phyloP scores from a whole-genome alignment of 75 land plant species.

The Pseudotsuga menziesii region DNA sequence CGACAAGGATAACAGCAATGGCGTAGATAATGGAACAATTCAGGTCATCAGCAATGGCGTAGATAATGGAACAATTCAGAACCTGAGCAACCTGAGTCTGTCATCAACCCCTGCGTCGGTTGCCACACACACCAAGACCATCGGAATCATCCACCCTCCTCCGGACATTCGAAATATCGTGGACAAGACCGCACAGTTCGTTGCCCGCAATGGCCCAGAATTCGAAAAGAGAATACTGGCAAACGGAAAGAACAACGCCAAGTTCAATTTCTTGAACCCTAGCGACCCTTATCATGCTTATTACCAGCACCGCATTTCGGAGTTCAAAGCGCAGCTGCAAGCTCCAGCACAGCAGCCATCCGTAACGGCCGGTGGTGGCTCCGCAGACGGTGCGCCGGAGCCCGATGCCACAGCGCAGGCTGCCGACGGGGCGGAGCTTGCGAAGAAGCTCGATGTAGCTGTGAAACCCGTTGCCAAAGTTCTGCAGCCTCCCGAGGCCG shows the following conservation, averaged over 20 bases:
- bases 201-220: conserved; percentile 95
- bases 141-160: conserved; percentile 98
- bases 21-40: too few relatives aligned
- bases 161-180: conserved; percentile 91
- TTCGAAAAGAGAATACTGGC: conserved; percentile 90
- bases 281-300: conserved; percentile 95
- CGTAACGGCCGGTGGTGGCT: conserved; percentile 10
- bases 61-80: too few relatives aligned
- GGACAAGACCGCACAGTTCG: conserved; percentile 92
- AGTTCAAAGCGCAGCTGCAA: conserved; percentile 58
- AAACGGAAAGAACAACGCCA: conserved; percentile 76
- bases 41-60: too few relatives aligned
- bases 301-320: conserved; percentile 84
- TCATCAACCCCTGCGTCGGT: conserved; percentile 22
- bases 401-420: conserved; percentile 19
- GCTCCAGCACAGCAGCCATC: conserved; percentile 28
- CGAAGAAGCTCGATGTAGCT: not conserved
- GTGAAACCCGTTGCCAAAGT: conserved; percentile 47
- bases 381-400: conserved; percentile 10
- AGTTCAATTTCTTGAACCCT: conserved; percentile 80
- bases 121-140: conserved; percentile 82
- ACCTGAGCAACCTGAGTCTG: too few relatives aligned
- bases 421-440: conserved; percentile 23
- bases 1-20: too few relatives aligned
- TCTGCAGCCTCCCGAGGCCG: conserved; percentile 86